Conservation (phyloP, 2,329 filamentous ascomycete genomes). For the Rhexocercosporidium sp. region DNA sequence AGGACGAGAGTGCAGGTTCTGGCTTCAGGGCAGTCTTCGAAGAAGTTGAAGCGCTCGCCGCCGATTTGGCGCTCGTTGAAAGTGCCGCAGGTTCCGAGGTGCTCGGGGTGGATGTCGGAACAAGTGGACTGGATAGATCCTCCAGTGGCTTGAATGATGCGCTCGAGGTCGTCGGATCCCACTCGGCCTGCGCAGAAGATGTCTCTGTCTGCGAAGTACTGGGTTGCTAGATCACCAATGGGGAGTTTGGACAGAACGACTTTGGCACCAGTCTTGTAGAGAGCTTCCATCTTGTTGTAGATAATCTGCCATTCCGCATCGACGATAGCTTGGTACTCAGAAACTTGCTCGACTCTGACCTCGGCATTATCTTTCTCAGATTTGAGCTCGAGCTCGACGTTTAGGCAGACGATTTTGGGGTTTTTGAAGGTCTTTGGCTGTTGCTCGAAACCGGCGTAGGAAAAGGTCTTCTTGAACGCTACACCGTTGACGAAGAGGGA, state of each 20-base stretch:
- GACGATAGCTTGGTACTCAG: constrained; percentile 98
- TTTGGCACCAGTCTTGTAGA: constrained; percentile 93
- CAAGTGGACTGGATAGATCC: constrained; percentile 94
- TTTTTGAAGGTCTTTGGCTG: constrained; percentile 95
- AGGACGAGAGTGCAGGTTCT: constrained; percentile 97
- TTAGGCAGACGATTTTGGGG: constrained; percentile 96
- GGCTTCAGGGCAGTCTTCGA: constrained; percentile 91
- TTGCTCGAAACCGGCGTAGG: constrained; percentile 98
- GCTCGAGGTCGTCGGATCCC: constrained; percentile 88
- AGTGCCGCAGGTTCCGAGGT: constrained; percentile 85
- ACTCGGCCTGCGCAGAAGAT: constrained; percentile 98
- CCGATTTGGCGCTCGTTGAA: constrained; percentile 98
- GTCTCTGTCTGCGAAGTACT: constrained; percentile 97
- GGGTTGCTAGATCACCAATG: constrained; percentile 95
- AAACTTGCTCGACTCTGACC: constrained; percentile 96
- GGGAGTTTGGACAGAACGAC: constrained; percentile 96
- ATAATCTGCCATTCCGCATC: constrained; percentile 99
- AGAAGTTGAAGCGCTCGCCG: constrained; percentile 97
- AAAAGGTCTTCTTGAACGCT: constrained; percentile 99
- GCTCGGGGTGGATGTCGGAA: constrained; percentile 87
- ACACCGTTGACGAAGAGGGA: constrained; percentile 97
- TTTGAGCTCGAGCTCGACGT: constrained; percentile 98
- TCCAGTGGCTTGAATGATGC: constrained; percentile 92
- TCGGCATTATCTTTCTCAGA: constrained; percentile 99
- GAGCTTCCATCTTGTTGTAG: constrained; percentile 97